Conservation (phyloP, 305 asterid species). For the Withania somnifera region DNA sequence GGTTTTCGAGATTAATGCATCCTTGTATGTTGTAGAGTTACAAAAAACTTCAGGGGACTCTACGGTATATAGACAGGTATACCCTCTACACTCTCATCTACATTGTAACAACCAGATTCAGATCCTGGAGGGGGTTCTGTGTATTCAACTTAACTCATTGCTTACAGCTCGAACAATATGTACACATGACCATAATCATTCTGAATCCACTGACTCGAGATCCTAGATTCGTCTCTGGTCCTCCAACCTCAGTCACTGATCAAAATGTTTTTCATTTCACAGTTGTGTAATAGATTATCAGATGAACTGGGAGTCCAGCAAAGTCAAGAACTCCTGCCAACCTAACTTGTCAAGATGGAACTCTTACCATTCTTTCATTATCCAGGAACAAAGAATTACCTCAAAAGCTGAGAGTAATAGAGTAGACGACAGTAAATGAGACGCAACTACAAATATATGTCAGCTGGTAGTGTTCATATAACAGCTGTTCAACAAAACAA, state of each 20-base stretch:
- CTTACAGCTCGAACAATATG: background rate
- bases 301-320: conserved; percentile 56
- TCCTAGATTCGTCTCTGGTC: background rate
- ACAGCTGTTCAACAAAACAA: background rate
- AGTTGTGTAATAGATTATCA: conserved; percentile 69
- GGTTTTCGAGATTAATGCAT: conserved; percentile 80
- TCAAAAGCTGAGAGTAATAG: background rate
- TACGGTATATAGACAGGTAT: conserved; percentile 60
- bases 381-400: background rate
- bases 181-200: background rate
- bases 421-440: background rate
- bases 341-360: conserved; percentile 7
- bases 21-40: conserved; percentile 69
- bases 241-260: background rate
- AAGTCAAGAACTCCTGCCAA: conserved; percentile 29
- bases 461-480: background rate
- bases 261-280: conserved; percentile 14
- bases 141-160: background rate
- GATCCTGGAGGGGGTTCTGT: background rate
- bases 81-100: background rate
- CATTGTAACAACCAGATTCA: background rate
- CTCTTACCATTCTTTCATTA: background rate
- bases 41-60: conserved; percentile 63
- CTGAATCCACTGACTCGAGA: background rate
- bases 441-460: background rate